Conservation (phyloP, 2,329 filamentous ascomycete species). For the Paraphoma chrysanthemicola region DNA sequence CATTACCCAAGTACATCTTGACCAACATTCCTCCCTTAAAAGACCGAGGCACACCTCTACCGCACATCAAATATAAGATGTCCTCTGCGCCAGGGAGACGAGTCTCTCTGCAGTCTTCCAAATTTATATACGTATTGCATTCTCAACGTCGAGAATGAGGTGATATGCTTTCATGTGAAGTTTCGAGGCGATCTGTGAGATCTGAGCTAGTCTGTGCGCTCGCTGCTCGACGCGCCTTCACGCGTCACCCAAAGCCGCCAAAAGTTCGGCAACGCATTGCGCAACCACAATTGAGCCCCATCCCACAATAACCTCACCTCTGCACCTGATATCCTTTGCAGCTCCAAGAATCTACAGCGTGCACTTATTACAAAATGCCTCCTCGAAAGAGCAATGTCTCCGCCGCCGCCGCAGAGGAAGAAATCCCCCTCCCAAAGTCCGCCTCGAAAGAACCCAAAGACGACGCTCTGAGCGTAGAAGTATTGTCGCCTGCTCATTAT, state of each 20-base stretch:
- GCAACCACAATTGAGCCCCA: not conserved
- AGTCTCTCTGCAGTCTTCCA: too few species aligned
- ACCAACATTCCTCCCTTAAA: too few species aligned
- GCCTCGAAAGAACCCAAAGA: conserved; percentile 40
- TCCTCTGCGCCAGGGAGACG: too few species aligned
- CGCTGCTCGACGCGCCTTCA: conserved; percentile 34
- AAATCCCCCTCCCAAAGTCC: conserved; percentile 34
- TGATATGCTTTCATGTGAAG: too few species aligned
- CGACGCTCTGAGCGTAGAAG: conserved; percentile 55
- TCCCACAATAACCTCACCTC: not conserved
- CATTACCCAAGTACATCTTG: too few species aligned
- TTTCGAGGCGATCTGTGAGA: not conserved
- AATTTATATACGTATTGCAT: too few species aligned
- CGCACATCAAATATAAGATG: too few species aligned
- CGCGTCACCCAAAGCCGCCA: conserved; percentile 31
- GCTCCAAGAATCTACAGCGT: conserved; percentile 14
- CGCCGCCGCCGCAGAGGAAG: conserved; percentile 45
- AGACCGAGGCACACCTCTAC: too few species aligned
- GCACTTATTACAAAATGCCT: conserved; percentile 48
- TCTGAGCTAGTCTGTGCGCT: conserved; percentile 14
- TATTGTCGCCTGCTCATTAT: conserved; percentile 21
- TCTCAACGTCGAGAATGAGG: too few species aligned
- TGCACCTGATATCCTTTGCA: conserved; percentile 10
- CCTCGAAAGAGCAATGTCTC: conserved; percentile 57
- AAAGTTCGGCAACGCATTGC: conserved; percentile 7